Base-by-base conservation (phyloP, 2,329 filamentous ascomycete species). In the Westerdykella sp. region DNA sequence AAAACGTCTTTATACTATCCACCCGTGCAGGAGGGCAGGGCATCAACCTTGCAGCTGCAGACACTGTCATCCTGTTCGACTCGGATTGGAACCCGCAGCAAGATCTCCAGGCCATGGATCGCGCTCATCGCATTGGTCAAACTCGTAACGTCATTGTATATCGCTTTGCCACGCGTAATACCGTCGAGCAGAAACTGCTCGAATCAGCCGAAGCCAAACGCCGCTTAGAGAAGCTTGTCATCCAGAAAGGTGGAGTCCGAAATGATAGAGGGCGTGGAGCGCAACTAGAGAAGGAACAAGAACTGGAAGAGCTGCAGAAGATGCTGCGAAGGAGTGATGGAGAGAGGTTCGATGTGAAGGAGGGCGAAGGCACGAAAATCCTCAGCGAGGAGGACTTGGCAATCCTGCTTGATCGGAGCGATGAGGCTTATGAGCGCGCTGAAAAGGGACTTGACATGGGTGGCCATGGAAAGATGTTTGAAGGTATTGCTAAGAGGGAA, bases 1-100 rank as follows among this genome's bases (percentile, higher is more conserved):
- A 55, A 5, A 86, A 83, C 45, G 72, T 98, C 21, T 98, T 98
- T 62, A 71, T 97, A 3, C 75, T 98, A 0, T 91, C 85, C 3
- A 98, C 93, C 0, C 79, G 93, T 12, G 93, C 93, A 0, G 93
- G 93, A 16, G 93, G 93, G 0, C 89, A 95, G 59, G 91, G 91
- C 39, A 97, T 97, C 73, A 97, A 96, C 58, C 80, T 97, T 0
- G 87, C 87, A 0, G 84, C 84, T 1, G 91, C 91, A 0, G 91
- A 97, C 55, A 96, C 91, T 0, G 91, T 96, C 10, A 85, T 97
- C 37, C 74, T 97, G 0, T 97, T 93, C 54, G 91, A 97, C 65
- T 81, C 76, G 9, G 81, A 95, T 57, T 96, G 91, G 82, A 98
- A 98, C 56, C 93, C 93, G 0, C 93, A 98, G 63, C 91, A 96